Conservation (phyloP, 2,329 filamentous ascomycete species). For the Ascosphaera acerosa region DNA sequence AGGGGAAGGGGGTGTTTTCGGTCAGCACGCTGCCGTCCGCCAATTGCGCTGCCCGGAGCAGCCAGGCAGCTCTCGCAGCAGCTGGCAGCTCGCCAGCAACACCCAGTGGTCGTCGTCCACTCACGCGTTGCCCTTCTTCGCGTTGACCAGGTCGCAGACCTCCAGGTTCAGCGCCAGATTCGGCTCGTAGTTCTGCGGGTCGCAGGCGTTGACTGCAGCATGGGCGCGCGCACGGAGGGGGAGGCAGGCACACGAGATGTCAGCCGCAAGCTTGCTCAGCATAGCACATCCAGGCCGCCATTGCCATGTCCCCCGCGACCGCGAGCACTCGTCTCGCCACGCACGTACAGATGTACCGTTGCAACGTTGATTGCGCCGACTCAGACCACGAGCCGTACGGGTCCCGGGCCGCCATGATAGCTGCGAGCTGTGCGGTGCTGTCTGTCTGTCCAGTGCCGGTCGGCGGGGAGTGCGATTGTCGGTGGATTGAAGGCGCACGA, state of each 20-base stretch:
- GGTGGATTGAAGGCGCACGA: too few relatives aligned
- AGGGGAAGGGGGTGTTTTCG: too few relatives aligned
- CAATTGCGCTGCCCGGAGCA: too few relatives aligned
- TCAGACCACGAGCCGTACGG: conserved; percentile 67
- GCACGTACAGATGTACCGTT: conserved; percentile 58
- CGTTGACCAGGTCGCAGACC: conserved; percentile 88
- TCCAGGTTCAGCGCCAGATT: conserved; percentile 92
- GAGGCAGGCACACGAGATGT: conserved; percentile 2
- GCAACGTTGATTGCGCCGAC: conserved; percentile 59
- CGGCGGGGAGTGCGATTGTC: too few relatives aligned
- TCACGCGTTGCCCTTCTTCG: conserved; percentile 77
- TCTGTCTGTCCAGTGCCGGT: too few relatives aligned
- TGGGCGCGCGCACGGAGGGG: conserved; percentile 6
- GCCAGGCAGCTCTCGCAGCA: conserved; percentile 1
- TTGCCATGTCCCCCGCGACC: background rate
- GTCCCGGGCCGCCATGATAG: conserved; percentile 82
- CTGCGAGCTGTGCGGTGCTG: too few relatives aligned
- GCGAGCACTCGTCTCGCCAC: background rate
- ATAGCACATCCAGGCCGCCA: background rate
- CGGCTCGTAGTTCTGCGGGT: conserved; percentile 91
- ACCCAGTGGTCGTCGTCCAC: too few relatives aligned
- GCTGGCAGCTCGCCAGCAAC: too few relatives aligned
- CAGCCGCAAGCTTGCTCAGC: background rate
- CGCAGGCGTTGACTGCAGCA: conserved; percentile 67
- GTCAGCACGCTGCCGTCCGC: conserved; percentile 8